These are phyloP conservation scores for Daedaleopsis nitida DNA, from an alignment of 768 basidiomycete species.

Conservation along the genomic window DNA sequence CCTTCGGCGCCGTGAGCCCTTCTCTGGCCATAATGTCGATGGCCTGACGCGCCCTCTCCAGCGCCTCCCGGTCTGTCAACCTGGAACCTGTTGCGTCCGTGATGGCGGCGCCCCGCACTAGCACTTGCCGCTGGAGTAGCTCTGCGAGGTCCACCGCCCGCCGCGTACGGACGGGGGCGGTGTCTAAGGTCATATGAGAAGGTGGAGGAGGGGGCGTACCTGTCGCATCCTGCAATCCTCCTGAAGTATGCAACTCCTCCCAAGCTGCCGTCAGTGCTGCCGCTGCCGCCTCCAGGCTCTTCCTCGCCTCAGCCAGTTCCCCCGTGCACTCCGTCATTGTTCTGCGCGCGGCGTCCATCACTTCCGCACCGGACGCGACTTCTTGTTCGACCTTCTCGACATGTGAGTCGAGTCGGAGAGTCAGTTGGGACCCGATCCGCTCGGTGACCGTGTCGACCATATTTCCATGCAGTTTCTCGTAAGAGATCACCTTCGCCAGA, in stretches of 20 bases:
- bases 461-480: neutral
- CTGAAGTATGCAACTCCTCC: neutral
- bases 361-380: neutral
- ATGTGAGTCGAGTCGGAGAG: constrained; percentile 1
- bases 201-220: neutral
- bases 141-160: constrained; percentile 3
- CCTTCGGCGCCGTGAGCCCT: too few species aligned
- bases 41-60: neutral
- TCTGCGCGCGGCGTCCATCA: too few species aligned
- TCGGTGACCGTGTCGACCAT: neutral
- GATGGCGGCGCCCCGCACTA: neutral
- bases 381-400: neutral
- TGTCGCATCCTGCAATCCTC: neutral
- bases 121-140: too few species aligned
- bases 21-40: neutral
- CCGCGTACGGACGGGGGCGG: constrained; percentile 3
- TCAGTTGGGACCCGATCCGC: constrained; percentile 1
- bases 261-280: neutral
- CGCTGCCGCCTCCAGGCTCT: neutral
- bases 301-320: too few species aligned
- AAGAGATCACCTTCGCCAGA: neutral
- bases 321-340: too few species aligned
- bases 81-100: too few species aligned
- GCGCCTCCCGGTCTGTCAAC: neutral
- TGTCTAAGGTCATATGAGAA: neutral